Conservation (phyloP, 306 rosid species). For the Albizia julibrissin region DNA sequence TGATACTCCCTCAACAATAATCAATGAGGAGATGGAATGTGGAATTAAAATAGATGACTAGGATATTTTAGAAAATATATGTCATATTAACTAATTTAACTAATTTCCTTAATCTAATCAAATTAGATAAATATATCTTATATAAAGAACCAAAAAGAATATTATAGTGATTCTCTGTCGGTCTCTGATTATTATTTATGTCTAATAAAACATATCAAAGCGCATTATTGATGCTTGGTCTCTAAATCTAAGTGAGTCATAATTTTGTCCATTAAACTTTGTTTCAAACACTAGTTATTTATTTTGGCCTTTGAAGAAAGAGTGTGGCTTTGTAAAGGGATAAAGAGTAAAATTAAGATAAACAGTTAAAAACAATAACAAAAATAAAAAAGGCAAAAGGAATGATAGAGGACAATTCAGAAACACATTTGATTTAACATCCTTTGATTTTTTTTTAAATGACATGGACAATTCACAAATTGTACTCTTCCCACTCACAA, state of each 20-base stretch:
- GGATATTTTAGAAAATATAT: too few relatives aligned
- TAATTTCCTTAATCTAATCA: too few relatives aligned
- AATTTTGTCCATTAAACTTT: background rate
- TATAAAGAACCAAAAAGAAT: fast-evolving
- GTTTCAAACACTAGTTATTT: background rate
- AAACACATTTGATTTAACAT: too few relatives aligned
- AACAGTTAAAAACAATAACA: background rate
- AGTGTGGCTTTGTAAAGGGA: background rate
- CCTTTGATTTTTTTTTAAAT: too few relatives aligned
- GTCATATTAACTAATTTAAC: too few relatives aligned
- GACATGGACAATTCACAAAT: background rate
- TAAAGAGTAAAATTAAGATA: background rate
- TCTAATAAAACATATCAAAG: background rate
- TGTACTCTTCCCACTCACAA: background rate
- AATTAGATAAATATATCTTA: too few relatives aligned
- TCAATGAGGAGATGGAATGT: too few relatives aligned
- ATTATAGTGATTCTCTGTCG: background rate
- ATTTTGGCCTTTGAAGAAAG: background rate
- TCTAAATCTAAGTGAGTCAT: background rate
- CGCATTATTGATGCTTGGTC: background rate
- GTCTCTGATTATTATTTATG: background rate
- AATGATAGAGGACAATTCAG: background rate
- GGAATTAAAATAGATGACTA: too few relatives aligned
- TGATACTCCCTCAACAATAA: too few relatives aligned
- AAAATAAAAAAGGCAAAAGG: background rate